Evolutionary conservation across 805 yeast genomes (phyloP).

Genomic region (Metschnikowia reukaufii): DNA sequence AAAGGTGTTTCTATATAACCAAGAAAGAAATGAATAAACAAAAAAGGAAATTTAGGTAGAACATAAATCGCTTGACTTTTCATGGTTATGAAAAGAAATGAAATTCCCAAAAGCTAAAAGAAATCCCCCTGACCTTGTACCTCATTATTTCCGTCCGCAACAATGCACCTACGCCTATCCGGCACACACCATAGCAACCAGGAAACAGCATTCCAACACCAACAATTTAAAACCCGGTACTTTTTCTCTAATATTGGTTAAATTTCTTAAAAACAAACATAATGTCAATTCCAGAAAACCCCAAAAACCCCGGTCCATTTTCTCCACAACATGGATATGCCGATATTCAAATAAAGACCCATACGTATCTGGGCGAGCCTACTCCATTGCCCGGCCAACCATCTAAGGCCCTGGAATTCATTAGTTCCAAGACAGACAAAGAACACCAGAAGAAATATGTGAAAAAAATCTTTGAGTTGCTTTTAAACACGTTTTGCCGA

Average conservation of each 20-base stretch:
- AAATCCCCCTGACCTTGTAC: neutral
- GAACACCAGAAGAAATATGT: conserved; percentile 39
- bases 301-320: conserved; percentile 29
- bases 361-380: conserved; percentile 33
- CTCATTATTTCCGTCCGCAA: neutral
- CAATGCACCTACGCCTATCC: conserved; percentile 3
- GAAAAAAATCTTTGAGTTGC: conserved; percentile 22
- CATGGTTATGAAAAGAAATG: no score
- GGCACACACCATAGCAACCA: conserved; percentile 9
- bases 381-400: conserved; percentile 32
- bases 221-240: neutral
- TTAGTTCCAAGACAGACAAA: conserved; percentile 27
- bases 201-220: neutral
- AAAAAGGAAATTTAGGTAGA: no score
- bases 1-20: no score
- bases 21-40: no score
- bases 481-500: conserved; percentile 24
- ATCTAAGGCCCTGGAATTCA: conserved; percentile 28
- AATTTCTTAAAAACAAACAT: neutral
- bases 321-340: conserved; percentile 34
- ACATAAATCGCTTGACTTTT: no score
- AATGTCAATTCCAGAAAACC: conserved; percentile 31
- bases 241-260: neutral
- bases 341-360: conserved; percentile 30
- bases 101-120: no score